Base-by-base conservation (phyloP, 371 early-diverging fungal species). In the Lichtheimia ramosa region DNA sequence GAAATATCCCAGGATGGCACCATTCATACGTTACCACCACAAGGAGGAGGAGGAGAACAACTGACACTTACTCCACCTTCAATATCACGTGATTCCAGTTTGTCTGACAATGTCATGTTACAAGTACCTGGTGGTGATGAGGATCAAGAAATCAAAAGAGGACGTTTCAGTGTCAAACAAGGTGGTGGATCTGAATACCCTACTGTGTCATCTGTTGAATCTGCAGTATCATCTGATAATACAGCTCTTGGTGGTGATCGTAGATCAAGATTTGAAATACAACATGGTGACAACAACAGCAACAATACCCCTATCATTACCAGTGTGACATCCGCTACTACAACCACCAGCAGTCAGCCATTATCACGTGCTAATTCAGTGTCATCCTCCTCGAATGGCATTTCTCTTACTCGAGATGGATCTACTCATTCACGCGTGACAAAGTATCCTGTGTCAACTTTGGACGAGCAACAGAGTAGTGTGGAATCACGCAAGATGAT, bases 1-100 rank as follows among this genome's bases (percentile, higher is more conserved):
- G 76, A 74, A 15, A 52, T 59, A 15, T 59, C 68, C 8, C 46
- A 43, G 23, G 60, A 59, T 4, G 21, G 55, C 21, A 18, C 7
- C 15, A 14, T n/a, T 21, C n/a, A 18, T 21, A 46, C 46, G 2
- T 5, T n/a, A 21, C 46, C 46, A n/a, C 34, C 34, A 6, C 34
- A 34, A 34, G 34, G 34, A 2, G 46, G 16, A 6, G 10, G 10
- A 34, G 34, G 34, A 2, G 46, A 46, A 12, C 12, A 46, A 7
- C 15, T 16, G 46, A 46, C 46, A 21, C 10, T 10, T 0, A 56
- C 43, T 3, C 43, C 21, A 20, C 21, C 28, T 24, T 46, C 46
- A 0, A 46, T 46, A 16, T 43, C 34, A 21, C 43, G 23, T 13
- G 20, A 23, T 42, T 14, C 21, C 3, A 41, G 46, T 10, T n/a